Percentiles rank a stretch among this genome's conserved stretches.
These are phyloP conservation scores for Trypanosoma vivax DNA, from an alignment of 208 protist species.

Conservation along the genomic window DNA sequence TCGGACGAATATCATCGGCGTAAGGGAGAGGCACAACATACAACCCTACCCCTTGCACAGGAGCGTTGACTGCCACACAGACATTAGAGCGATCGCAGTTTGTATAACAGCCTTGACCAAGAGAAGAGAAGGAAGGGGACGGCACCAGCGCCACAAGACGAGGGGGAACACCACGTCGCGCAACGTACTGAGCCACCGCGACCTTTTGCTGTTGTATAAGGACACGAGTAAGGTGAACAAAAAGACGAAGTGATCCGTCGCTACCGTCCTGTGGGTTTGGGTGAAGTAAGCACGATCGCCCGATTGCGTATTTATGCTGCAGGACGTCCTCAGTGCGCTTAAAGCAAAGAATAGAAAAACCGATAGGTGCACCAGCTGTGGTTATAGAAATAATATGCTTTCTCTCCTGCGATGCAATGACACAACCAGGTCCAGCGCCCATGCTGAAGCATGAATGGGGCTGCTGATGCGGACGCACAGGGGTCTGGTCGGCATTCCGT, in stretches of 20 bases:
- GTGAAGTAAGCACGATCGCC: constrained; percentile 46
- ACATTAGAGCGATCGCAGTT: neutral
- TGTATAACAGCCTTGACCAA: neutral
- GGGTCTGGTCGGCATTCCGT: constrained; percentile 15
- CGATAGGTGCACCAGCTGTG: constrained; percentile 23
- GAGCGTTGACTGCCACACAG: constrained; percentile 6
- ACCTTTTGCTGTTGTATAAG: constrained; percentile 44
- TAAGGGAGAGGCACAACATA: constrained; percentile 80
- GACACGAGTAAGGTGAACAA: constrained; percentile 53
- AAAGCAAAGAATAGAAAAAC: constrained; percentile 75
- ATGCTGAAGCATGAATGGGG: constrained; percentile 7
- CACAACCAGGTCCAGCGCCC: constrained; percentile 25
- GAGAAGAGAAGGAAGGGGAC: constrained; percentile 15
- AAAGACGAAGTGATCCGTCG: constrained; percentile 40
- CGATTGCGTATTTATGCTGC: constrained; percentile 39
- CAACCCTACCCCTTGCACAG: constrained; percentile 63
- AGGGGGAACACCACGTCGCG: constrained; percentile 23
- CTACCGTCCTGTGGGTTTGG: constrained; percentile 35
- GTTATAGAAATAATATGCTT: constrained; percentile 26
- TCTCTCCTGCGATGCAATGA: constrained; percentile 37
- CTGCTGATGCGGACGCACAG: neutral
- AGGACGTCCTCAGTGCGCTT: constrained; percentile 43
- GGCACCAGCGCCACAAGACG: constrained; percentile 73
- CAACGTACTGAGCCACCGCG: constrained; percentile 63
- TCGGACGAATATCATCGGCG: constrained; percentile 61